Evolutionary conservation across 2,329 filamentous ascomycete genomes (phyloP).

Genomic region (Verticillium alfalfae): DNA sequence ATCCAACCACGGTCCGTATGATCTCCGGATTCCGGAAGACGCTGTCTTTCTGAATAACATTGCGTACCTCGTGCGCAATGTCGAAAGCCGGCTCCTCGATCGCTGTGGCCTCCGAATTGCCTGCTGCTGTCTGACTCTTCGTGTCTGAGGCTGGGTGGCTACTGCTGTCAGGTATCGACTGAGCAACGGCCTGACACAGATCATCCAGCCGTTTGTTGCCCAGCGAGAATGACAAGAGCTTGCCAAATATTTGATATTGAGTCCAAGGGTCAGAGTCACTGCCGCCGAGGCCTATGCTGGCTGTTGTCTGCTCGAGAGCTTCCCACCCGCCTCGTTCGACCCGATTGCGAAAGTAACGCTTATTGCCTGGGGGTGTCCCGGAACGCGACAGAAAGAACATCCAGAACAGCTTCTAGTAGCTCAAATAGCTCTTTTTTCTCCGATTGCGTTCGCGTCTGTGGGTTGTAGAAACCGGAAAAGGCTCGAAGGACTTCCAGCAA

Average conservation of each 20-base stretch:
- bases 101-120: background rate
- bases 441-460: conserved; percentile 51
- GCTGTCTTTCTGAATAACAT: conserved; percentile 44
- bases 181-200: conserved; percentile 54
- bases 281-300: conserved; percentile 59
- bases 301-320: conserved; percentile 66
- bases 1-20: conserved; percentile 54
- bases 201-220: conserved; percentile 70
- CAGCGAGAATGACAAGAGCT: conserved; percentile 73
- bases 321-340: conserved; percentile 76
- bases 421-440: conserved; percentile 63
- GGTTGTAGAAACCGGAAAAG: conserved; percentile 72
- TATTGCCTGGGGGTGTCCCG: conserved; percentile 78
- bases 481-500: conserved; percentile 64
- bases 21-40: conserved; percentile 58
- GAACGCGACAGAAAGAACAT: conserved; percentile 69
- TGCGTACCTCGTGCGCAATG: conserved; percentile 33
- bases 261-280: conserved; percentile 64
- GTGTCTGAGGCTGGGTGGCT: background rate
- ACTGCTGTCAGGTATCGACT: conserved; percentile 7
- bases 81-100: conserved; percentile 2
- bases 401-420: conserved; percentile 65
- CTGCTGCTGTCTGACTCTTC: background rate
- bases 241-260: conserved; percentile 72
- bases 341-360: conserved; percentile 74